These are phyloP conservation scores for Neurospora crassa DNA, from an alignment of 2,329 filamentous ascomycete species.

Conservation along the genomic window DNA sequence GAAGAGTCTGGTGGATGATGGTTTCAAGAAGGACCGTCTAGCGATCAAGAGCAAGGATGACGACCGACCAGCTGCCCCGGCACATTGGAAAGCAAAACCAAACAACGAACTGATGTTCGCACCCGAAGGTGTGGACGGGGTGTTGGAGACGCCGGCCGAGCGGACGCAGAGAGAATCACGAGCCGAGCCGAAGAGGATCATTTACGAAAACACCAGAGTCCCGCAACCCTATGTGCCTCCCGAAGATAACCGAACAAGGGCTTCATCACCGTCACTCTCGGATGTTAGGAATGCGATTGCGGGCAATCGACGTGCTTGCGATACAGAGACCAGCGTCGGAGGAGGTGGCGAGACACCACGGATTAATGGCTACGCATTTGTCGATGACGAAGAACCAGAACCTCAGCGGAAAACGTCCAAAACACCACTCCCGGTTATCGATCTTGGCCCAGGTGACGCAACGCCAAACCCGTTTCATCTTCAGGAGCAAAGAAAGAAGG, in stretches of 20 bases:
- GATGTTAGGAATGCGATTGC: slow-evolving; percentile 77
- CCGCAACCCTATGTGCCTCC: slow-evolving; percentile 32
- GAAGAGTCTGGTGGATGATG: slow-evolving; percentile 43
- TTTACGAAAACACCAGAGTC: slow-evolving; percentile 77
- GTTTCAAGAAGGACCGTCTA: slow-evolving; percentile 46
- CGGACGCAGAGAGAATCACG: slow-evolving; percentile 60
- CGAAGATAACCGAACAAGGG: slow-evolving; percentile 27
- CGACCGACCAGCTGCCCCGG: slow-evolving; percentile 64
- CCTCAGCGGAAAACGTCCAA: slow-evolving; percentile 30
- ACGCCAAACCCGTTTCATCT: slow-evolving; percentile 74
- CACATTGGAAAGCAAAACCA: slow-evolving; percentile 65
- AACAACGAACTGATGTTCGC: slow-evolving; percentile 84
- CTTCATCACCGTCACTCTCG: slow-evolving; percentile 74
- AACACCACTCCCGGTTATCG: slow-evolving; percentile 29
- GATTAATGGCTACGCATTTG: slow-evolving; percentile 89
- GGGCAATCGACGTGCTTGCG: slow-evolving; percentile 53
- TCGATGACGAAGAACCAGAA: slow-evolving; percentile 66
- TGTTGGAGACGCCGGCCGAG: slow-evolving; percentile 53
- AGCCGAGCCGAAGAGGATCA: slow-evolving; percentile 66
- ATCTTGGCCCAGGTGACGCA: slow-evolving; percentile 50
- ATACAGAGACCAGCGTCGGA: slow-evolving; percentile 49
- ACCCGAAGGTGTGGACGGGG: slow-evolving; percentile 55
- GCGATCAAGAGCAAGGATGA: slow-evolving; percentile 59
- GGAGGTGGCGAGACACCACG: slow-evolving; percentile 71
- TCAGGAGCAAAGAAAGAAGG: slow-evolving; percentile 62